Conservation (phyloP, 1,139 yeast genomes). For the Nadsonia starkeyi-henricii region DNA sequence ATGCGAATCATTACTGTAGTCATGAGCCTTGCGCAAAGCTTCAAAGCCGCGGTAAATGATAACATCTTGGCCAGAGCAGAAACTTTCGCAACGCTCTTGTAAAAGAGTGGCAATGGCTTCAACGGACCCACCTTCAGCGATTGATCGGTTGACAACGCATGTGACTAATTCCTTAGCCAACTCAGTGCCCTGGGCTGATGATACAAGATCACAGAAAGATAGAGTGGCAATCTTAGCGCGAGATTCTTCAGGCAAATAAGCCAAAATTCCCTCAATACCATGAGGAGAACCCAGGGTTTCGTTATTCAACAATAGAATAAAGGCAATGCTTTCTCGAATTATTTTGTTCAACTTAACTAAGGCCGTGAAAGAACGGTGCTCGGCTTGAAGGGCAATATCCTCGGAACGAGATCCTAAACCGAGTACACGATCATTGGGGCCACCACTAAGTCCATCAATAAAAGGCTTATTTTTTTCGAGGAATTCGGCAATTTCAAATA, state of each 20-base stretch:
- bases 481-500: conserved; percentile 24
- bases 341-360: conserved; percentile 61
- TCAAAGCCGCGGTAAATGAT: conserved; percentile 89
- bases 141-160: conserved; percentile 76
- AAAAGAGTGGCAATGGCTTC: conserved; percentile 78
- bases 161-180: conserved; percentile 77
- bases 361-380: conserved; percentile 76
- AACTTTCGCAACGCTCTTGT: conserved; percentile 89
- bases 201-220: conserved; percentile 62
- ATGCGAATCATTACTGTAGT: conserved; percentile 55
- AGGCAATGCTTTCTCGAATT: conserved; percentile 81
- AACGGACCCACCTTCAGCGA: conserved; percentile 84
- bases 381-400: conserved; percentile 78
- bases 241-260: conserved; percentile 48
- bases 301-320: conserved; percentile 66
- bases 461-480: conserved; percentile 26
- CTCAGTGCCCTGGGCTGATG: conserved; percentile 48
- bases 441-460: conserved; percentile 29
- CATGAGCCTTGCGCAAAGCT: conserved; percentile 75
- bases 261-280: conserved; percentile 50
- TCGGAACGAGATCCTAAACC: conserved; percentile 16
- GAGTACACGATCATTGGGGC: conserved; percentile 18
- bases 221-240: conserved; percentile 57
- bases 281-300: conserved; percentile 37
- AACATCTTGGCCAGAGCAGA: conserved; percentile 89